phyloP scores from a whole-genome alignment of 495 filamentous ascomycete species.

The Trichocladium antarcticum region DNA sequence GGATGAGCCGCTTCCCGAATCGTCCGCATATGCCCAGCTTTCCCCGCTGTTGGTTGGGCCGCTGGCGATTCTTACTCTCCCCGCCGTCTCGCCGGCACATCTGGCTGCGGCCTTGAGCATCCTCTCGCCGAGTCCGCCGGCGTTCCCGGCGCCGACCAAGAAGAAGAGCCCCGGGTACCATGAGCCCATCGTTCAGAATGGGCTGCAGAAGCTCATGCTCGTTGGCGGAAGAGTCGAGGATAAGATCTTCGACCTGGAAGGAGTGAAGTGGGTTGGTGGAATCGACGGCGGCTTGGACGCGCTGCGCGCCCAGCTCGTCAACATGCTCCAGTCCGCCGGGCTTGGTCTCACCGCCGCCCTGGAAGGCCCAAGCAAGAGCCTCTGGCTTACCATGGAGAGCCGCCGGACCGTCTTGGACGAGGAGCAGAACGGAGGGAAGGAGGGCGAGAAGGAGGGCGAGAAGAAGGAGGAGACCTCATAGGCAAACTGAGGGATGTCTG shows the following conservation, averaged over 20 bases:
- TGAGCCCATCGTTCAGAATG: conserved; percentile 62
- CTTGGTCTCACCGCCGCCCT: conserved; percentile 58
- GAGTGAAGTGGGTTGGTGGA: conserved; percentile 73
- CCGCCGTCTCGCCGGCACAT: conserved; percentile 68
- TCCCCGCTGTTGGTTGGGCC: conserved; percentile 72
- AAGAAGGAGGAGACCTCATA: conserved; percentile 24
- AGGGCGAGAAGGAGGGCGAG: conserved; percentile 23
- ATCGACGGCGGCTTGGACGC: conserved; percentile 74
- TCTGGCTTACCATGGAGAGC: conserved; percentile 79
- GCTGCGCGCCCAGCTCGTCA: conserved; percentile 69
- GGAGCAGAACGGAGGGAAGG: conserved; percentile 41
- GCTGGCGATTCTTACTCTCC: conserved; percentile 67
- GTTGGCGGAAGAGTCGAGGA: conserved; percentile 74
- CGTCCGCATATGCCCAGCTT: conserved; percentile 44
- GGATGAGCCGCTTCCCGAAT: conserved; percentile 27
- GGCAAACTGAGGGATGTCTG: background rate
- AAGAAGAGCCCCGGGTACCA: conserved; percentile 68
- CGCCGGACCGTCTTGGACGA: conserved; percentile 67
- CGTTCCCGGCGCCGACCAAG: conserved; percentile 66
- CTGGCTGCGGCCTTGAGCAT: conserved; percentile 66
- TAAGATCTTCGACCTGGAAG: conserved; percentile 68
- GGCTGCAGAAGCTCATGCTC: conserved; percentile 74
- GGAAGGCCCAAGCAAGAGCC: conserved; percentile 63
- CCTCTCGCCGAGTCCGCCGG: conserved; percentile 54
- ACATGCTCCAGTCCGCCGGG: conserved; percentile 63